Conservation (phyloP, 1,139 yeast genomes). For the Kluyveromyces marxianus region DNA sequence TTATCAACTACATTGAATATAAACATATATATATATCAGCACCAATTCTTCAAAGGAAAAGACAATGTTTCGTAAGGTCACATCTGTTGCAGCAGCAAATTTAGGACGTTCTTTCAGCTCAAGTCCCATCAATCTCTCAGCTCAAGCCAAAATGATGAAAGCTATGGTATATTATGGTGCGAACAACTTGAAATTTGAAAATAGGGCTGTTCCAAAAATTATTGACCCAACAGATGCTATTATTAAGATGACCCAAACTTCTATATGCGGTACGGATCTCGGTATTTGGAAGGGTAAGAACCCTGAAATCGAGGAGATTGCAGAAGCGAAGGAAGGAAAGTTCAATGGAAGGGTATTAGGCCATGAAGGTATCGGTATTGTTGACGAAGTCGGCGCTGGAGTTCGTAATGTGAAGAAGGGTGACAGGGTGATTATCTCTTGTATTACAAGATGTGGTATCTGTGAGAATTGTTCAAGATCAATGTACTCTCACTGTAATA, state of each 20-base stretch:
- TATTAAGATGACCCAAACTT: constrained; percentile 2
- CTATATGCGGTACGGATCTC: constrained; percentile 4
- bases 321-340: neutral
- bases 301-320: constrained; percentile 3
- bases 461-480: constrained; percentile 2
- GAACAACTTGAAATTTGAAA: constrained; percentile 1
- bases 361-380: constrained; percentile 3
- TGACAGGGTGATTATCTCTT: constrained; percentile 3
- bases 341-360: constrained; percentile 3
- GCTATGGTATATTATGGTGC: constrained; percentile 6
- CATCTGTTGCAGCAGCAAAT: neutral
- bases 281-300: constrained; percentile 5
- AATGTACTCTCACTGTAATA: constrained; percentile 2
- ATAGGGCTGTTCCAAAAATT: constrained; percentile 2
- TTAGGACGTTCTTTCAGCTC: neutral
- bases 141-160: constrained; percentile 1
- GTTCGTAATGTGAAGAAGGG: constrained; percentile 3
- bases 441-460: constrained; percentile 4
- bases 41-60: too few species aligned
- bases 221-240: constrained; percentile 1
- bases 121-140: neutral
- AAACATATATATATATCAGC: too few species aligned
- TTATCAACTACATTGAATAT: too few species aligned
- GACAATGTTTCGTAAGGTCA: neutral
- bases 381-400: constrained; percentile 2